Evolutionary conservation across 1,139 yeast genomes (phyloP).

Genomic region (Yamadazyma kanchanaburiensis): DNA sequence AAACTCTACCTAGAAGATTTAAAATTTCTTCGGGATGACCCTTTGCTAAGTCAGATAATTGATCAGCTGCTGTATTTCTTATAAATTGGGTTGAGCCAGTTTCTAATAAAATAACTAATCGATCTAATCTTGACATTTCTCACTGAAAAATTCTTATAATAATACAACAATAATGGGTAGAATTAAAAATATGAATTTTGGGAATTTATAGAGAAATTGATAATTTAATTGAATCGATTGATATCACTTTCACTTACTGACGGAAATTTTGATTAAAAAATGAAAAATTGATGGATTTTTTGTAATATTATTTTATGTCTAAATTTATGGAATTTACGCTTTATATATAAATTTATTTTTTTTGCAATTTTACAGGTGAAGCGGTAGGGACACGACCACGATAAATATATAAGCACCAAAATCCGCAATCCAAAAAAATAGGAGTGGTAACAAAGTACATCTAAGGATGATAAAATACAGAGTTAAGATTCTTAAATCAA

Average conservation of each 20-base stretch:
- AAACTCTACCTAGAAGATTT: conserved; percentile 80
- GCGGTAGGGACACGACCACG: conserved; percentile 6
- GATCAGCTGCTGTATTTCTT: conserved; percentile 96
- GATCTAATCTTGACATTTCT: conserved; percentile 53
- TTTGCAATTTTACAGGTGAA: conserved; percentile 2
- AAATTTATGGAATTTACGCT: conserved; percentile 4
- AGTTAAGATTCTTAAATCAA: no score
- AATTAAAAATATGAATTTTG: no score
- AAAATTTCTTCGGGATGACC: conserved; percentile 93
- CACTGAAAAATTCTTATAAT: no score
- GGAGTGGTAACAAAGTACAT: no score
- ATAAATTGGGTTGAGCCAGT: conserved; percentile 95
- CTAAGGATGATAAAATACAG: no score
- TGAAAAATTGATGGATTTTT: no score
- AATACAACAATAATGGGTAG: no score
- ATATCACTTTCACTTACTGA: no score
- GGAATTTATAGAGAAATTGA: no score
- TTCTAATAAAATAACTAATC: conserved; percentile 78
- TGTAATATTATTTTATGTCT: no score
- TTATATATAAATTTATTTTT: conserved; percentile 6
- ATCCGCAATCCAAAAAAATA: not conserved
- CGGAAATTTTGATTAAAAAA: no score
- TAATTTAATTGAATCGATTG: no score
- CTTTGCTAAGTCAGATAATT: conserved; percentile 88
- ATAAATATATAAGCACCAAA: conserved; percentile 6